These are phyloP conservation scores for Stylonectria norvegica DNA, from an alignment of 2,329 filamentous ascomycete genomes.

Conservation along the genomic window DNA sequence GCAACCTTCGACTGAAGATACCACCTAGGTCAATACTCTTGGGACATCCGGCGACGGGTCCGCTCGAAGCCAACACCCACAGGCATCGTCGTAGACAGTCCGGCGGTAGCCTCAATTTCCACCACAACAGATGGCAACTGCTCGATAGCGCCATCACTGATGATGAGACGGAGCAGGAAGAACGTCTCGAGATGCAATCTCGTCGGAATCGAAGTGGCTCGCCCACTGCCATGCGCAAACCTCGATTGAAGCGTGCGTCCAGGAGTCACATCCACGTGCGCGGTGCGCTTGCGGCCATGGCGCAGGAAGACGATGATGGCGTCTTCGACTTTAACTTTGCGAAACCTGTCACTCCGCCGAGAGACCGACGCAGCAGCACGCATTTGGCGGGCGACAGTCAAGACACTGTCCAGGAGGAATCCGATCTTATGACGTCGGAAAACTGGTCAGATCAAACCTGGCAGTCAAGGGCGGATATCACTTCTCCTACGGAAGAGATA, in stretches of 20 bases:
- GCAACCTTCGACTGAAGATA: slow-evolving; percentile 25
- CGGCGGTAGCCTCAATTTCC: slow-evolving; percentile 45
- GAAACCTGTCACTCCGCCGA: slow-evolving; percentile 29
- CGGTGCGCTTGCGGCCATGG: slow-evolving; percentile 8
- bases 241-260: slow-evolving; percentile 41
- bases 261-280: slow-evolving; percentile 37
- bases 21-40: slow-evolving; percentile 12
- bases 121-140: slow-evolving; percentile 34
- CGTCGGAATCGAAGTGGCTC: slow-evolving; percentile 28
- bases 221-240: slow-evolving; percentile 33
- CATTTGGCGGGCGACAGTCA: neutral
- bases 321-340: slow-evolving; percentile 36
- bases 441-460: slow-evolving; percentile 8
- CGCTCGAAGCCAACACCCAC: slow-evolving; percentile 27
- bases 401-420: slow-evolving; percentile 6
- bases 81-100: slow-evolving; percentile 47
- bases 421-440: slow-evolving; percentile 11
- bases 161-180: slow-evolving; percentile 44
- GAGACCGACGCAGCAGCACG: neutral
- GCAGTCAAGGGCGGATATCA: slow-evolving; percentile 10
- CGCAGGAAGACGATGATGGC: slow-evolving; percentile 14
- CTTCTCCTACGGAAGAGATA: slow-evolving; percentile 28
- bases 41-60: slow-evolving; percentile 16
- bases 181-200: slow-evolving; percentile 40
- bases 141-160: slow-evolving; percentile 41